A percentile compares a stretch with the other conserved stretches of the same genome.
Evolutionary conservation across 2,329 filamentous ascomycete species (phyloP).

Genomic region (Ceratocystis lukuohia): DNA sequence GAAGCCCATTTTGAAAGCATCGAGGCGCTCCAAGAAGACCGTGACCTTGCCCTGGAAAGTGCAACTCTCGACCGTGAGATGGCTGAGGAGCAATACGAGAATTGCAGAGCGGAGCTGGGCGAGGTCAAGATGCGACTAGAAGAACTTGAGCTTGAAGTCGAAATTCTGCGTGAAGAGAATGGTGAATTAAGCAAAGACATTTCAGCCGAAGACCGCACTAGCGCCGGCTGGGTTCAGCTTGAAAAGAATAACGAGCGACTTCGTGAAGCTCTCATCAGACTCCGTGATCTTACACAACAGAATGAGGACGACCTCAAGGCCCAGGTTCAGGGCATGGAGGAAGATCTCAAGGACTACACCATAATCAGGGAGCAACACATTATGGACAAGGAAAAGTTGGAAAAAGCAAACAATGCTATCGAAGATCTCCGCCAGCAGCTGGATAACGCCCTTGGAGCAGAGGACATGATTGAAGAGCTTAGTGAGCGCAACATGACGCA

Average conservation of each 20-base stretch:
- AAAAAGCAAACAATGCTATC: slow-evolving; percentile 58
- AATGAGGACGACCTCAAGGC: slow-evolving; percentile 66
- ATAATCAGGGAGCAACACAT: slow-evolving; percentile 56
- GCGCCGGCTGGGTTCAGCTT: slow-evolving; percentile 80
- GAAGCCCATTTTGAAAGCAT: slow-evolving; percentile 48
- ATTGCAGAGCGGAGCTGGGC: slow-evolving; percentile 67
- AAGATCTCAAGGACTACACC: slow-evolving; percentile 56
- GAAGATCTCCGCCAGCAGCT: slow-evolving; percentile 84
- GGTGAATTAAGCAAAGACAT: slow-evolving; percentile 71
- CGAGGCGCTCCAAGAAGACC: slow-evolving; percentile 58
- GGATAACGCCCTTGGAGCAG: slow-evolving; percentile 73
- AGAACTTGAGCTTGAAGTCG: slow-evolving; percentile 76
- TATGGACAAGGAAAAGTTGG: slow-evolving; percentile 56
- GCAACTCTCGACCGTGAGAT: slow-evolving; percentile 86
- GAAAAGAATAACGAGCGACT: slow-evolving; percentile 81
- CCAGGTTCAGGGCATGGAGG: slow-evolving; percentile 60
- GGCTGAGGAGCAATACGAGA: slow-evolving; percentile 85
- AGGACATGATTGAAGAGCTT: slow-evolving; percentile 88
- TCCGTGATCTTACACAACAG: slow-evolving; percentile 78
- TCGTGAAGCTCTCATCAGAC: slow-evolving; percentile 66
- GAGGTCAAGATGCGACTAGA: slow-evolving; percentile 61
- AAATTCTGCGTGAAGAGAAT: slow-evolving; percentile 79
- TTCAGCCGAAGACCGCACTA: slow-evolving; percentile 74
- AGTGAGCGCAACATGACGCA: slow-evolving; percentile 77
- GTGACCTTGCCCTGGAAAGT: slow-evolving; percentile 74